Percentiles rank a stretch among this genome's conserved stretches.
These are phyloP conservation scores for Penicillium paradoxum DNA, from an alignment of 495 filamentous ascomycete genomes.

Conservation along the genomic window DNA sequence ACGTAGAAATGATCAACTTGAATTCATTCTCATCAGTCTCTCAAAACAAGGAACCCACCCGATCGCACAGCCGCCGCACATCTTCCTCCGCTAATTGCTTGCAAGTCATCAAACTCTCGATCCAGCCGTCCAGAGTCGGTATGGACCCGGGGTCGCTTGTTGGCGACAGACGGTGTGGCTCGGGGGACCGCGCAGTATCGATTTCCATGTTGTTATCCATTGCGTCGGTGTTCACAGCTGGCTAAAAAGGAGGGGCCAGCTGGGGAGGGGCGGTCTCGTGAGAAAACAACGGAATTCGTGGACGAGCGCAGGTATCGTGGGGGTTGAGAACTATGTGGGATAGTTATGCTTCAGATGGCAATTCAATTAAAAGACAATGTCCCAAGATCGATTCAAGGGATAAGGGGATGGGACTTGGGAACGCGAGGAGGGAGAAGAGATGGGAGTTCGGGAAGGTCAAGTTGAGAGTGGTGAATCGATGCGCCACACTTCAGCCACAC, in stretches of 20 bases:
- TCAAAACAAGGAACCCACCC: conserved; percentile 55
- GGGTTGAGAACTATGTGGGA: conserved; percentile 9
- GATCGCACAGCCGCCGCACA: conserved; percentile 94
- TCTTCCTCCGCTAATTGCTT: conserved; percentile 94
- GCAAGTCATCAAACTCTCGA: conserved; percentile 96
- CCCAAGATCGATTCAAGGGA: conserved; percentile 22
- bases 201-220: conserved; percentile 99
- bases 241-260: conserved; percentile 31
- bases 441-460: conserved; percentile 26
- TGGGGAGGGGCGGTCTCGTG: conserved; percentile 43
- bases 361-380: conserved; percentile 15
- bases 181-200: conserved; percentile 67
- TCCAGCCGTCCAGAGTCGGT: conserved; percentile 94
- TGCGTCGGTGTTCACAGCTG: conserved; percentile 23
- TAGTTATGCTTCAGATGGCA: conserved; percentile 10
- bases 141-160: conserved; percentile 79
- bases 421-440: conserved; percentile 24
- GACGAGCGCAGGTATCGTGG: conserved; percentile 15
- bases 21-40: neutral
- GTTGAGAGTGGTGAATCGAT: conserved; percentile 24
- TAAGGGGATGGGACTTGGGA: conserved; percentile 16
- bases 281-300: conserved; percentile 21
- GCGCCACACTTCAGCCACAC: conserved; percentile 30
- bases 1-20: conserved; percentile 17
- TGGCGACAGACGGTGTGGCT: conserved; percentile 70